A percentile compares a stretch with the other conserved stretches of the same genome.
phyloP scores from a whole-genome alignment of 2,329 filamentous ascomycete genomes.

The Aciculosporium take region DNA sequence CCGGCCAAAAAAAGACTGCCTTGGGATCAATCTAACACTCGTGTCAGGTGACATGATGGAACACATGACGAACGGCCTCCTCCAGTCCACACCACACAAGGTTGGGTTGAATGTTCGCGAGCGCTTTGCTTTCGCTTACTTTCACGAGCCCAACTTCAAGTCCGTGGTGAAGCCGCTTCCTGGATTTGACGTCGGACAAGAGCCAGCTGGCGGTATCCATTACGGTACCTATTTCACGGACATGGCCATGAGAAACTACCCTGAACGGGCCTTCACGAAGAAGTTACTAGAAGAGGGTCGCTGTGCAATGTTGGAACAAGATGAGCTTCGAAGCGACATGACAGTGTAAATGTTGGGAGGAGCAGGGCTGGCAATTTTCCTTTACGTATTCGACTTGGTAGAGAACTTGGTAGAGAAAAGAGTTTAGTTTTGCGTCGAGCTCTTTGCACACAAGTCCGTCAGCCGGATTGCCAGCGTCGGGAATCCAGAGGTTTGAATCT shows the following conservation, averaged over 20 bases:
- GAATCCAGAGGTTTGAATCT: too few species aligned
- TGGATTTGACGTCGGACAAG: slow-evolving; percentile 20
- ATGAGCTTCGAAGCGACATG: slow-evolving; percentile 14
- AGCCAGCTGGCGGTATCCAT: slow-evolving; percentile 26
- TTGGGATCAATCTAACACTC: not conserved
- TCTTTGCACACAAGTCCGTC: not conserved
- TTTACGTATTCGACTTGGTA: not conserved
- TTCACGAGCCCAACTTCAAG: slow-evolving; percentile 36
- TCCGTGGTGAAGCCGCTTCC: slow-evolving; percentile 28
- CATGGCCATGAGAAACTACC: slow-evolving; percentile 36
- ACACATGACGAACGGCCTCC: slow-evolving; percentile 30
- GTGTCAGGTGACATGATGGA: slow-evolving; percentile 36
- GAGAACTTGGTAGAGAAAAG: too few species aligned
- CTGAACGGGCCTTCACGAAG: slow-evolving; percentile 29
- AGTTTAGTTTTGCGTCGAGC: not conserved
- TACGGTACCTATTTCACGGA: slow-evolving; percentile 39
- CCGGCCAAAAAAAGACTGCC: not conserved
- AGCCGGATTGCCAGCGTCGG: not conserved
- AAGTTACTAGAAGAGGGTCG: slow-evolving; percentile 19
- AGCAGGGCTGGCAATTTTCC: not conserved
- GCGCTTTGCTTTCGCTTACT: slow-evolving; percentile 33
- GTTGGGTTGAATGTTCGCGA: slow-evolving; percentile 33
- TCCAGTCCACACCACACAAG: slow-evolving; percentile 35
- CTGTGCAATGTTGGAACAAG: slow-evolving; percentile 10
- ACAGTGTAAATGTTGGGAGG: not conserved